Percentiles rank a stretch among this genome's conserved stretches.
Conservation (phyloP, 2,329 filamentous ascomycete genomes). For the Hysterium pulicare region DNA sequence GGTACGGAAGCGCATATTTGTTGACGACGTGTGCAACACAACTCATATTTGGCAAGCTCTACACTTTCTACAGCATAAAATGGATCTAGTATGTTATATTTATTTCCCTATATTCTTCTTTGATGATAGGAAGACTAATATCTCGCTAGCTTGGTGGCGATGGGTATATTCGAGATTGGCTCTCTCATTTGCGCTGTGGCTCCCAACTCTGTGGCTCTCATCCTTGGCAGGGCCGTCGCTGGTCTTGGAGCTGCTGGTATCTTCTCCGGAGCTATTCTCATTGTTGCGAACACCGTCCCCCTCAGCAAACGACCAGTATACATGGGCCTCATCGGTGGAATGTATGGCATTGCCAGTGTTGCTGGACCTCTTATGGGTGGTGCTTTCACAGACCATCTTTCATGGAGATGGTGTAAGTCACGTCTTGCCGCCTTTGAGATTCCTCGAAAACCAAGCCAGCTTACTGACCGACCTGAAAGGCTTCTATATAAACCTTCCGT, state of each 20-base stretch:
- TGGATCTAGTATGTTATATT: no score
- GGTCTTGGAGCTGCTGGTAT: conserved; percentile 52
- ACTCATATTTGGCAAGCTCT: conserved; percentile 42
- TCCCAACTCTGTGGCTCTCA: conserved; percentile 48
- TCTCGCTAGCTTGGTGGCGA: conserved; percentile 38
- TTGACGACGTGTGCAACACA: conserved; percentile 42
- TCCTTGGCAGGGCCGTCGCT: conserved; percentile 51
- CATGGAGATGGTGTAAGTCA: conserved; percentile 51
- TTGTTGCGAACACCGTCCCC: conserved; percentile 45
- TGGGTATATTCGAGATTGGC: conserved; percentile 51
- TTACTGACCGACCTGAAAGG: no score
- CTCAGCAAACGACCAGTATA: conserved; percentile 47
- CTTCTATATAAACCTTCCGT: conserved; percentile 54
- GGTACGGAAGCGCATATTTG: conserved; percentile 44
- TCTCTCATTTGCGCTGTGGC: conserved; percentile 52
- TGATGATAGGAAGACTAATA: no score
- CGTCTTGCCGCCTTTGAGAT: conserved; percentile 23
- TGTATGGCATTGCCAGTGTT: conserved; percentile 49
- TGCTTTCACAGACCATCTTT: conserved; percentile 44
- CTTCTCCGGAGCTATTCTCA: conserved; percentile 48
- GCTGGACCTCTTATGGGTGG: conserved; percentile 49
- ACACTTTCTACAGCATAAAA: conserved; percentile 46
- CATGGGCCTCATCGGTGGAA: conserved; percentile 48
- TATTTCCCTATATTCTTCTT: conserved; percentile 35
- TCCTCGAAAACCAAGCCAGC: no score